A percentile compares a stretch with the other conserved stretches of the same genome.
phyloP scores from a whole-genome alignment of 1,139 yeast species.

The Pichia inconspicua region DNA sequence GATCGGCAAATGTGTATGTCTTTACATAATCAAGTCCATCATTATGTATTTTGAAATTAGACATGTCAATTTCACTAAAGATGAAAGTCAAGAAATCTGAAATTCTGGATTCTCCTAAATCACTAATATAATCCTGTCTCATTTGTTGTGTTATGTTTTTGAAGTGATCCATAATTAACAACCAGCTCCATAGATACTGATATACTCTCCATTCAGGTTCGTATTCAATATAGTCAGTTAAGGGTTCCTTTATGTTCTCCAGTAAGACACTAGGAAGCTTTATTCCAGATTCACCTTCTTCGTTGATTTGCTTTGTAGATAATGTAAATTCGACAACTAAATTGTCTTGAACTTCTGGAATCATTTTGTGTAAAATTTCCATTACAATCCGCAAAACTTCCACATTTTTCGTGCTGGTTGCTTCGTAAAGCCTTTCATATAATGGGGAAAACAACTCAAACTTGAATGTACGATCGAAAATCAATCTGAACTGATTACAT shows the following conservation, averaged over 20 bases:
- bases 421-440: slow-evolving; percentile 16
- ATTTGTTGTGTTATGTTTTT: slow-evolving; percentile 59
- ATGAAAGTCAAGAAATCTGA: slow-evolving; percentile 42
- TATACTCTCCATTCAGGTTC: slow-evolving; percentile 32
- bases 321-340: slow-evolving; percentile 57
- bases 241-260: slow-evolving; percentile 23
- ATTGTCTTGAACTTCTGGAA: slow-evolving; percentile 45
- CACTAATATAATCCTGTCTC: slow-evolving; percentile 51
- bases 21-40: slow-evolving; percentile 14
- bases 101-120: slow-evolving; percentile 43
- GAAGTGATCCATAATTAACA: slow-evolving; percentile 53
- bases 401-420: slow-evolving; percentile 21
- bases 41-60: slow-evolving; percentile 29
- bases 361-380: slow-evolving; percentile 31
- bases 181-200: slow-evolving; percentile 65
- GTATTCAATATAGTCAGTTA: slow-evolving; percentile 33
- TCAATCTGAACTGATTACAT: slow-evolving; percentile 31
- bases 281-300: slow-evolving; percentile 24
- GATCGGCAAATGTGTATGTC: slow-evolving; percentile 15
- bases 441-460: slow-evolving; percentile 11
- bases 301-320: slow-evolving; percentile 26
- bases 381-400: slow-evolving; percentile 37
- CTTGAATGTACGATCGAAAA: slow-evolving; percentile 22
- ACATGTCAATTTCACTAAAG: slow-evolving; percentile 41
- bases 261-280: slow-evolving; percentile 34